Evolutionary conservation across 805 yeast genomes (phyloP), one percentile per base, ranked within the genome.

Genomic region (Yarrowia alimentaria): DNA sequence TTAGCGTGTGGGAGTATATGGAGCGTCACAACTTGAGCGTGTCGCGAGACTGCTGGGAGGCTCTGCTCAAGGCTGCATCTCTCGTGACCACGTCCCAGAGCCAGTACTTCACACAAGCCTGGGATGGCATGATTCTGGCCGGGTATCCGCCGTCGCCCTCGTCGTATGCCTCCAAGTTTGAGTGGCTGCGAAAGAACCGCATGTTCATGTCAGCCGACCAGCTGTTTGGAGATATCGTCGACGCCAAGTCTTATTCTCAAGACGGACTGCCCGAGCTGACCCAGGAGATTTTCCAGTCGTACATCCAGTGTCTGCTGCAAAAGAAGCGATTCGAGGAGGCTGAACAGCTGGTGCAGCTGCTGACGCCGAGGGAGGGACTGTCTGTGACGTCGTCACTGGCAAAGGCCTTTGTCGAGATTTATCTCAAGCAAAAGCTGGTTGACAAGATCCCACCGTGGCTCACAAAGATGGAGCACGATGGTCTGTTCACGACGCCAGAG

Each of bases 1-100:
- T 43, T 18, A 20, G 30, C 29, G 50, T 43, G 11, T 43, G 50
- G 50, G 37, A 43, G 22, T 17, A 8, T 10, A 43, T 43, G 50
- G 50, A 43, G 13, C 9, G 17, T 1, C 20, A 20, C 7, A n/a
- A 17, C 8, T 40, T 10, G 29, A 14, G 37, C 50, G n/a, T 37
- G 16, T 14, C 35, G 5, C 50, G 28, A 3, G 50, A 43, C 13
- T 43, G 50, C 20, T 43, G 50, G 50, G 50, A 43, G 50, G 37
- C 30, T 2, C 29, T 43, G 10, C 12, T 43, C n/a, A 30, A 43
- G 18, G 50, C 37, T 7, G 35, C 50, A 0, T 17, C 30, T 22
- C 50, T 21, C 20, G 50, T 43, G 22, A 30, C 20, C 1, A 6
- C 21, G 4, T 13, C 29, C 0, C 35, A 31, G 18, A 3, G 21